Base-by-base conservation (phyloP, 108 stramenopile species). In the Nannochloropsis gaditana region DNA sequence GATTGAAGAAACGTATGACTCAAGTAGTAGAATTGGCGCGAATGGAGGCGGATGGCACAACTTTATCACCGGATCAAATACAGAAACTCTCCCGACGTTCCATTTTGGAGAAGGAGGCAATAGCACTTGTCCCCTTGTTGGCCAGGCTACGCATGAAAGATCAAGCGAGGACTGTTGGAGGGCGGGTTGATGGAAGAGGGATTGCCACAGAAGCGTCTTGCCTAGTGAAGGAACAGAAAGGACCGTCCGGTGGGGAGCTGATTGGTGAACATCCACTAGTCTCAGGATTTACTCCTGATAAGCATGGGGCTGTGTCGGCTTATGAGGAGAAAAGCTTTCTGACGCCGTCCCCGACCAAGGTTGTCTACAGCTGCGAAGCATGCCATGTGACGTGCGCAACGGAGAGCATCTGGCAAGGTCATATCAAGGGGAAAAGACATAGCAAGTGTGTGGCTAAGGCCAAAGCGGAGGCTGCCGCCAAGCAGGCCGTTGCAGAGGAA, bases 351-450 rank as follows among this genome's bases (percentile, higher is more conserved):
- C 9, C 44, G n/a, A 4, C 79, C 21, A 45, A 41, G 42, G 45
- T 50, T 19, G 82, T 81, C 45, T 79, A 47, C 43, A 82, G 9
- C 2, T 87, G 87, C 80, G 87, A 87, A 15, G 84, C 84, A 9
- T 87, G 87, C 81, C 43, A 19, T 43, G 80, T 87, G 11, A 44
- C 83, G 42, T 87, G 87, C 83, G 44, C 87, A 1, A 84, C 47
- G 43, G 79, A 79, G 31, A 45, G 41, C 11, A 84, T 84, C 42
- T 87, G 84, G 79, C 83, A 83, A 83, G 84, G 84, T 21, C 87
- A 87, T 80, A 42, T 87, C 9, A 45, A 80, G 79, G 87, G 87
- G 44, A 87, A 84, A 43, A 43, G 87, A 43, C 87, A 87, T 83
- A 87, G 87, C 83, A 79, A 80, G 21, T 79, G 45, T 44, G 4